These are phyloP conservation scores for Fusarium solani-melongenae DNA, from an alignment of 2,329 filamentous ascomycete genomes.

Conservation along the genomic window DNA sequence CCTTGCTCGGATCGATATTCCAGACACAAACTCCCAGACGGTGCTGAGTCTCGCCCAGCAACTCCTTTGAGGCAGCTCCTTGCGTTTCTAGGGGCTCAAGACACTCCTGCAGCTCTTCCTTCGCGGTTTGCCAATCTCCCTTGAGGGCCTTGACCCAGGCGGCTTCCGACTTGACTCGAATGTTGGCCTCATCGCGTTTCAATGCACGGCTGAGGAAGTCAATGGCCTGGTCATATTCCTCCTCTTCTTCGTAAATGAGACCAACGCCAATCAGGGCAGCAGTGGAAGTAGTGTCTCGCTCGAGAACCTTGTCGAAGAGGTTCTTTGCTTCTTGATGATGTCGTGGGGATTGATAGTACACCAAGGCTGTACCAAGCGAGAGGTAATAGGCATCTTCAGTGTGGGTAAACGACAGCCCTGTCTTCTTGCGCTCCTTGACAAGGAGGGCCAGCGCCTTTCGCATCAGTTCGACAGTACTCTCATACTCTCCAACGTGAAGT, in stretches of 20 bases:
- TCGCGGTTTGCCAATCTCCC: constrained; percentile 77
- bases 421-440: constrained; percentile 69
- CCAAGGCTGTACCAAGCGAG: constrained; percentile 85
- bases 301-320: constrained; percentile 86
- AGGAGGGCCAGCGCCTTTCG: constrained; percentile 76
- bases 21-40: constrained; percentile 88
- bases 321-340: constrained; percentile 88
- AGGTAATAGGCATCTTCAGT: constrained; percentile 80
- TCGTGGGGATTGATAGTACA: constrained; percentile 89
- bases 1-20: constrained; percentile 80
- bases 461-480: constrained; percentile 82
- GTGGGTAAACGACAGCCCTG: constrained; percentile 75
- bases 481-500: constrained; percentile 84
- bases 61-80: constrained; percentile 67
- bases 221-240: constrained; percentile 85
- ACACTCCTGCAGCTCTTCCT: constrained; percentile 76
- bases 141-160: constrained; percentile 92
- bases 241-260: constrained; percentile 91
- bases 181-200: constrained; percentile 76
- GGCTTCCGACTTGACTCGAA: constrained; percentile 84
- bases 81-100: constrained; percentile 73
- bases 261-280: constrained; percentile 89
- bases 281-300: constrained; percentile 80
- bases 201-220: constrained; percentile 83
- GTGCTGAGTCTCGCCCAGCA: constrained; percentile 89